Evolutionary conservation across 2,329 filamentous ascomycete species (phyloP), one percentile per base, ranked within the genome.

Genomic region (Teratosphaeria zuluensis): DNA sequence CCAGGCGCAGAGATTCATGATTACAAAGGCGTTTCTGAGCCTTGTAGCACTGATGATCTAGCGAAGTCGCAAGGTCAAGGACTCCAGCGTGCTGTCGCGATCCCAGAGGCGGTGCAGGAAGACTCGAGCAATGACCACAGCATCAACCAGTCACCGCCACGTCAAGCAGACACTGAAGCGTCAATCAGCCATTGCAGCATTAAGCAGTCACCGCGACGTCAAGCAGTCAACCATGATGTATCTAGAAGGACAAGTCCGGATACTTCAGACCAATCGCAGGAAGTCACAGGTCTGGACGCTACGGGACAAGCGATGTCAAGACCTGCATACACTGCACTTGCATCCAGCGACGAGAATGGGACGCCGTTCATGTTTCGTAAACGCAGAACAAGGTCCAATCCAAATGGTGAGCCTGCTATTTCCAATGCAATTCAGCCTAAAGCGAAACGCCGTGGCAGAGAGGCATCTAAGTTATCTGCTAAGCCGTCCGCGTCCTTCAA

Each of bases 331-430:
- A 48, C 42, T n/a, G n/a, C 42, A 48, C 42, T 48, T 48, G 16
- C 42, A n/a, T 48, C 42, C 9, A 48, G 42, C 42, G 19, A 53
- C 19, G 32, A 53, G 9, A 35, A 28, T 53, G 52, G 32, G 3
- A 68, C 68, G 32, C 69, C 69, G 5, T 69, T 70, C 42, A 51
- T 66, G 55, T 70, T 65, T 55, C 64, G 66, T 35, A 69, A 68
- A 57, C 62, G 65, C 14, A 51, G 56, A 3, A 51, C 30, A 31
- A 33, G 33, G 46, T 24, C 33, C 7, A 54, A 59, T 32, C 24
- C 30, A 4, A 12, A 53, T 28, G 53, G 28, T 24, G 32, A n/a
- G 42, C 19, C 16, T 3, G n/a, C 46, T 54, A n/a, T 12, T 32
- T 2, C n/a, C 7, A 9, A 51, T 54, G 14, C n/a, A 42, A 35